Percentiles rank a stretch among this genome's conserved stretches.
Evolutionary conservation across 306 rosid species (phyloP).

Genomic region (Canavalia gladiata): DNA sequence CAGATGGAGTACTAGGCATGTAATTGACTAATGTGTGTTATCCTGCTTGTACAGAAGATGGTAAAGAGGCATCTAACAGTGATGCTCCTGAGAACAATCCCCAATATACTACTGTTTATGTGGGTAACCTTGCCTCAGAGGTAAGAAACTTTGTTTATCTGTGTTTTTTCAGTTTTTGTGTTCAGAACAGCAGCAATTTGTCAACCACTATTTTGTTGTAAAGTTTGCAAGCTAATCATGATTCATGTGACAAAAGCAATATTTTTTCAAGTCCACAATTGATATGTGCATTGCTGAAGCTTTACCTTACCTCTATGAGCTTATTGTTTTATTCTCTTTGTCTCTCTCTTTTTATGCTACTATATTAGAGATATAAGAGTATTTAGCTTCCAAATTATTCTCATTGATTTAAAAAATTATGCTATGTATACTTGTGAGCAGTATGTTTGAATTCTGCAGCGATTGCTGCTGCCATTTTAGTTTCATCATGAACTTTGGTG

Average conservation of each 20-base stretch:
- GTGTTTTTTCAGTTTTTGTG: not conserved
- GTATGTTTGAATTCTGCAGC: slow-evolving; percentile 19
- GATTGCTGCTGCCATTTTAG: slow-evolving; percentile 20
- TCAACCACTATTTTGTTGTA: not conserved
- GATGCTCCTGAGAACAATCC: slow-evolving; percentile 97
- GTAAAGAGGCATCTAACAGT: slow-evolving; percentile 73
- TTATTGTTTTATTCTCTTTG: not conserved
- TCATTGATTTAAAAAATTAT: not conserved
- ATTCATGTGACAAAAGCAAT: slow-evolving; percentile 1
- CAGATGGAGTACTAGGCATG: slow-evolving; percentile 13
- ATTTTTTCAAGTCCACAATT: not conserved
- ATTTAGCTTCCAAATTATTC: not conserved
- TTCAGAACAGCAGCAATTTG: not conserved
- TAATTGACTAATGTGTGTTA: slow-evolving; percentile 34
- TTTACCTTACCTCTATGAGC: not conserved
- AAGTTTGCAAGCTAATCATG: slow-evolving; percentile 30
- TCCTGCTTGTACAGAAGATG: slow-evolving; percentile 79
- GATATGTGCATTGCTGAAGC: slow-evolving; percentile 8
- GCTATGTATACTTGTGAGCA: slow-evolving; percentile 6
- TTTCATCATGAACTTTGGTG: slow-evolving; percentile 22
- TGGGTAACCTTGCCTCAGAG: slow-evolving; percentile 96
- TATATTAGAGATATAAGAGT: slow-evolving; percentile 2
- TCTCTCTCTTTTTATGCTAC: not conserved
- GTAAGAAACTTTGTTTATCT: slow-evolving; percentile 50
- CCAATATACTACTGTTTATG: slow-evolving; percentile 95